Evolutionary conservation across 805 yeast genomes (phyloP), one percentile per base, ranked within the genome.

Genomic region (Kuraishia borneana): DNA sequence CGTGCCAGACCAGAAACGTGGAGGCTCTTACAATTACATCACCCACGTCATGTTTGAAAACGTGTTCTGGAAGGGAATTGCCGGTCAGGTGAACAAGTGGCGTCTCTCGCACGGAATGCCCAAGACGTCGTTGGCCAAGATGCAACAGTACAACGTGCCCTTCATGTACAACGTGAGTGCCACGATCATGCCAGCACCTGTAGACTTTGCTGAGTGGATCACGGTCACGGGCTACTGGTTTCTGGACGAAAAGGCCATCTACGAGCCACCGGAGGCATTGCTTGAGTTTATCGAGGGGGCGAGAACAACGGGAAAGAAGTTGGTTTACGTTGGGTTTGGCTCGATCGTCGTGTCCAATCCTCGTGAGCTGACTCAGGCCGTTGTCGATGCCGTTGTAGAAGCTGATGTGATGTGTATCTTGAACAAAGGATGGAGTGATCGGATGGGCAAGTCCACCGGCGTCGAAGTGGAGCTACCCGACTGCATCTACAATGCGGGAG

Each of bases 221-320:
- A 82, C 70, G 45, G 95, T 88, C 8, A 83, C 96, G 0, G 97
- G 97, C 0, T 89, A 89, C 51, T 89, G 97, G 97, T 83, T 85
- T 45, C 61, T 89, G 44, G 80, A 87, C 46, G 88, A 83, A 44
- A 70, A 70, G 2, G 53, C 53, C 1, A 49, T 45, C 9, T 83
- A 72, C 50, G 50, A 56, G 2, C 94, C 95, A 3, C 82, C 85
- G 1, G 43, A 55, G 6, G 74, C 58, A 9, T 55, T 89, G 27
- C 40, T 56, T 0, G 60, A 61, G 5, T 89, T 89, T 46, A 73
- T 89, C 30, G 46, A 58, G 10, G 53, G 59, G 32, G 96, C 96
- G 0, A 60, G 65, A 32, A 46, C 48, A 1, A 77, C 73, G 32
- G 59, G 61, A 1, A 81, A 80, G 52, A 83, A 82, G 48, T 45